Base-by-base conservation (phyloP, 345 rosid species). In the Brassica incana region DNA sequence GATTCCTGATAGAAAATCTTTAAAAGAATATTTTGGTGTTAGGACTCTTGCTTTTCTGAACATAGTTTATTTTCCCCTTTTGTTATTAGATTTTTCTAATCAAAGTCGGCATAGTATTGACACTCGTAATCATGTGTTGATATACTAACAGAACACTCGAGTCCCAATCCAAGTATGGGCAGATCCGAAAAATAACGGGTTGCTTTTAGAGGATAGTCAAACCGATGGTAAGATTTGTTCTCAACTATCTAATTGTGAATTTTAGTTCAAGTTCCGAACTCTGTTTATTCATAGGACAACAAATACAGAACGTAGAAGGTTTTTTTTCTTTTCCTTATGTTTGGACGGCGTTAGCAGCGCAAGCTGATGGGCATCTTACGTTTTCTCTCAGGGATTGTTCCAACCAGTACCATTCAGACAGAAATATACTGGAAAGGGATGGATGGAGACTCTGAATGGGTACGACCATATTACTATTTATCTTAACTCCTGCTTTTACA, bases 381-480 rank as follows among this genome's bases (percentile, higher is more conserved):
- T 60, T 48, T 82, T 59, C 72, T 77, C 77, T 79, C 86, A 91
- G 98, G 92, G 60, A 91, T 91, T 75, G 96, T 93, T 82, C 99
- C 98, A 71, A 75, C 81, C 45, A 77, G 86, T 74, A 86, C 94
- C 71, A 80, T 89, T 80, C 96, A 87, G 74, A 74, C 88, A 79
- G 96, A 93, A 83, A 65, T 91, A 75, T 88, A 86, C 69, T 91
- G 99, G 96, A 95, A 89, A 89, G 96, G 85, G 86, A 87, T 86
- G 89, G 97, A 89, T 87, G 98, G 98, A 78, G 98, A 93, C 65
- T 90, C 98, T 56, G 99, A 93, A 84, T 95, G 98, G 99, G 98
- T 95, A 87, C 76, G 86, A 62, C 43, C 48, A 8, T 64, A 66
- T 23, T 32, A 40, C 30, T 71, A 20, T 69, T 69, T 54, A 14